Percentiles rank a stretch among this genome's conserved stretches.
phyloP scores from a whole-genome alignment of 1,284 basidiomycete species.

The Ceratorhiza oryzae-sativae region DNA sequence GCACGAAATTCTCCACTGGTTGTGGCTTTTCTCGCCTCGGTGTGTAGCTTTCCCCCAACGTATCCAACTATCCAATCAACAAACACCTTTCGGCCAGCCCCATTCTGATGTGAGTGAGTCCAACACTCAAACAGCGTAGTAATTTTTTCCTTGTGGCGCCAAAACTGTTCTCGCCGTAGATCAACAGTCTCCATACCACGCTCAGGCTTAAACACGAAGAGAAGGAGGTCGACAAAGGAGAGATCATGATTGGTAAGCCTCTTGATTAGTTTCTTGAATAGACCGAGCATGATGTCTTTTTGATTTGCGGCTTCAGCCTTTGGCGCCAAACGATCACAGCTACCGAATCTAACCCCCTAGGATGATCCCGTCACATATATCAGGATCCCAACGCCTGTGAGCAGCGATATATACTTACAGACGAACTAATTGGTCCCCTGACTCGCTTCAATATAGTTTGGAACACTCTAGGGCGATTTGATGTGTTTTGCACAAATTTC shows the following conservation, averaged over 20 bases:
- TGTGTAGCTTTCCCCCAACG: neutral
- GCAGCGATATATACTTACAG: too few relatives aligned
- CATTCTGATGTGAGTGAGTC: slow-evolving; percentile 8
- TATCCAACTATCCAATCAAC: neutral
- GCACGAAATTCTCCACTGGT: neutral
- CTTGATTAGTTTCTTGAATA: neutral
- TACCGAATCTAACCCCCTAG: neutral
- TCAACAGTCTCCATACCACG: neutral
- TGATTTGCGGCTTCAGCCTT: neutral
- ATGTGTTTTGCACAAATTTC: too few relatives aligned
- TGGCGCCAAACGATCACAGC: neutral
- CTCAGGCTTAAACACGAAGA: slow-evolving; percentile 3
- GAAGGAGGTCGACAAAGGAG: neutral
- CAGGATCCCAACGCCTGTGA: too few relatives aligned
- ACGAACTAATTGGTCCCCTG: too few relatives aligned
- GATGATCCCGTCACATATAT: neutral
- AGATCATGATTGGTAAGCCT: neutral
- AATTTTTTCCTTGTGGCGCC: neutral
- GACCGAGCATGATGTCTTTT: neutral
- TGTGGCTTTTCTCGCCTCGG: neutral
- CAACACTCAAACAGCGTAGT: neutral
- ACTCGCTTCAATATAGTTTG: too few relatives aligned
- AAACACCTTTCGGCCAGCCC: neutral
- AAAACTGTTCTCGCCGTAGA: neutral
- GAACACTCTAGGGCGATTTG: too few relatives aligned